Evolutionary conservation across 352 stramenopile species (phyloP), one percentile per base, ranked within the genome.

Genomic region (Pythium guiyangense): DNA sequence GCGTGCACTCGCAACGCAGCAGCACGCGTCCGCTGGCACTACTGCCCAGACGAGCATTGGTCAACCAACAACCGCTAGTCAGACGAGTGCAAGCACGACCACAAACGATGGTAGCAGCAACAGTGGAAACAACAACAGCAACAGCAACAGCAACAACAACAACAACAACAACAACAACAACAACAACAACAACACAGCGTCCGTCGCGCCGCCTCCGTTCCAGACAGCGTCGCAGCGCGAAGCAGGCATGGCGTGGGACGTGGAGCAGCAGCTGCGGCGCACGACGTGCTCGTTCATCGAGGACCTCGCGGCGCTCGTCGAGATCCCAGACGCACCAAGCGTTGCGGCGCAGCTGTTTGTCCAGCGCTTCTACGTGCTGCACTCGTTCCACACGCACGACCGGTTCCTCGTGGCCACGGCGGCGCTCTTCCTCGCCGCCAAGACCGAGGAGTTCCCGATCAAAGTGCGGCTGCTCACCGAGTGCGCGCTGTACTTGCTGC

Each of bases 401-500:
- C 84, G 84, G 29, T 93, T 90, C 69, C 59, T 91, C 29, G 74
- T 93, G 17, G 84, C 75, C 11, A 88, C 84, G 1, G 79, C 80
- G 0, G 79, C 78, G 51, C 63, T 93, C n/a, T 93, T 91, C 45
- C 69, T 93, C 18, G 79, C 79, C 0, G 73, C 71, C 46, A 93
- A 93, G 67, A 73, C 67, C 20, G 83, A 90, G 62, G 84, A 93
- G 39, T 90, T 89, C 60, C 69, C 77, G 2, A 77, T 93, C 51
- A 90, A 93, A 59, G 70, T 91, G 46, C 83, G 79, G 6, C 73
- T 86, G 49, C 63, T 93, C 51, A 90, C 84, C 47, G 84, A 93
- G 64, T 86, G 71, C 59, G 74, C 73, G 46, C 73, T 93, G 60
- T 90, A 74, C 47, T 48, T 93, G 34, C 57, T 90, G 39, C 22